A percentile compares a stretch with the other conserved stretches of the same genome.
Evolutionary conservation across 169 alveolate species (phyloP).

Genomic region (Ichthyophthirius multifiliis): DNA sequence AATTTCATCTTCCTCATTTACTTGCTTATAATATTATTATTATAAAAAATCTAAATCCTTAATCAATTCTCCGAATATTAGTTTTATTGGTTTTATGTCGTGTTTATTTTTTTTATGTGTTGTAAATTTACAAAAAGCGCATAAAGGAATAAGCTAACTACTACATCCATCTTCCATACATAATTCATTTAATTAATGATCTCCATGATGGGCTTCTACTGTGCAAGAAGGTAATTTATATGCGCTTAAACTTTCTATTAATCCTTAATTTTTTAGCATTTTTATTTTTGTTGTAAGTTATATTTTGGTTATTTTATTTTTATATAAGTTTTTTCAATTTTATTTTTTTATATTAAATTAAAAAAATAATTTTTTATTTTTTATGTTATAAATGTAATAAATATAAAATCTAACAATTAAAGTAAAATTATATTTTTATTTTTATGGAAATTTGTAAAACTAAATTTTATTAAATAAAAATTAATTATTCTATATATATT

Average conservation of each 20-base stretch:
- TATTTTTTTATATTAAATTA: too few species aligned
- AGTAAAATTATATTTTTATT: too few species aligned
- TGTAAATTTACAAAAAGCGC: constrained; percentile 1
- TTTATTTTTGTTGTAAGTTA: too few species aligned
- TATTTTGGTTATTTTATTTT: too few species aligned
- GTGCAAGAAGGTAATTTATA: not conserved
- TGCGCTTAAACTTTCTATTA: not conserved
- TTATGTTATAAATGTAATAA: too few species aligned
- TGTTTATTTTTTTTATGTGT: not conserved
- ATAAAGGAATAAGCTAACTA: not conserved
- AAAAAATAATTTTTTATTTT: too few species aligned
- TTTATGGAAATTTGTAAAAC: too few species aligned
- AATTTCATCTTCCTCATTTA: not conserved
- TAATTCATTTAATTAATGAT: not conserved
- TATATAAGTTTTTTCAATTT: too few species aligned
- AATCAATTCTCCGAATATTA: not conserved
- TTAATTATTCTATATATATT: too few species aligned
- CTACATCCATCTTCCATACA: not conserved
- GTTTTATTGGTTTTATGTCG: not conserved
- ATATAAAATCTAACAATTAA: too few species aligned
- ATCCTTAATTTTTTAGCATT: constrained; percentile 1
- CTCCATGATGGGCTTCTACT: constrained; percentile 1
- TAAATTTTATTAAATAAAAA: too few species aligned
- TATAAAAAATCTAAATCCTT: not conserved
- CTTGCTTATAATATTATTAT: not conserved